Evolutionary conservation across 2,329 filamentous ascomycete species (phyloP).

Genomic region (Colletotrichum lindemuthianum): DNA sequence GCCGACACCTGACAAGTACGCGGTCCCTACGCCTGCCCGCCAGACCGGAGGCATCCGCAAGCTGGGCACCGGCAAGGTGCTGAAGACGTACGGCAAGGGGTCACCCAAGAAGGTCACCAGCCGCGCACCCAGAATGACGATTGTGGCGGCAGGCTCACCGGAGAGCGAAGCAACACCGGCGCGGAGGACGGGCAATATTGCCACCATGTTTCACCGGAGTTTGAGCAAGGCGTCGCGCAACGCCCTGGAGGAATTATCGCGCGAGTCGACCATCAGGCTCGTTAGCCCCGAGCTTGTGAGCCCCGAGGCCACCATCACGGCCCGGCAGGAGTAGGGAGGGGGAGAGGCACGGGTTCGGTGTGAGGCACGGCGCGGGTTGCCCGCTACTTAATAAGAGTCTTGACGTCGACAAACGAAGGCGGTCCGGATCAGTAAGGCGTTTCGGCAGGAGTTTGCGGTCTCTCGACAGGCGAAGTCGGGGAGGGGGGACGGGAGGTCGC

Average conservation of each 20-base stretch:
- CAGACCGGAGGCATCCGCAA: slow-evolving; percentile 34
- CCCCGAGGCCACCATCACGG: slow-evolving; percentile 33
- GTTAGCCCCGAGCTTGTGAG: slow-evolving; percentile 34
- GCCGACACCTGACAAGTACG: slow-evolving; percentile 31
- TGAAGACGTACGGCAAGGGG: slow-evolving; percentile 35
- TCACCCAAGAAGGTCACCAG: slow-evolving; percentile 31
- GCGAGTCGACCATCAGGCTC: slow-evolving; percentile 32
- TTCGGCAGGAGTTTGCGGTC: slow-evolving; percentile 31
- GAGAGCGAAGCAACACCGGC: slow-evolving; percentile 5
- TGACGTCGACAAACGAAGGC: slow-evolving; percentile 34
- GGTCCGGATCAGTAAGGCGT: slow-evolving; percentile 31
- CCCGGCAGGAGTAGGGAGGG: slow-evolving; percentile 22
- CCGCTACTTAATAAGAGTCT: slow-evolving; percentile 14
- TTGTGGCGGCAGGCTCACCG: slow-evolving; percentile 29
- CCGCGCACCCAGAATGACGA: slow-evolving; percentile 34
- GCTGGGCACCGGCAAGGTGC: slow-evolving; percentile 35
- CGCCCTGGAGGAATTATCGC: slow-evolving; percentile 33
- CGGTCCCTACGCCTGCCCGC: slow-evolving; percentile 30
- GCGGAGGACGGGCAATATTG: slow-evolving; percentile 10
- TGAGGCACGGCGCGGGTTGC: neutral
- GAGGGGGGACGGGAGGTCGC: too few species aligned
- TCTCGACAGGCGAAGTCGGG: slow-evolving; percentile 35
- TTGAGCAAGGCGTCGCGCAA: slow-evolving; percentile 36
- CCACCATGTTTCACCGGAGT: slow-evolving; percentile 25
- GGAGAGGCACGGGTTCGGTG: neutral